Evolutionary conservation across 345 rosid species (phyloP), one percentile per base, ranked within the genome.

Genomic region (Anastatica hierochuntica): DNA sequence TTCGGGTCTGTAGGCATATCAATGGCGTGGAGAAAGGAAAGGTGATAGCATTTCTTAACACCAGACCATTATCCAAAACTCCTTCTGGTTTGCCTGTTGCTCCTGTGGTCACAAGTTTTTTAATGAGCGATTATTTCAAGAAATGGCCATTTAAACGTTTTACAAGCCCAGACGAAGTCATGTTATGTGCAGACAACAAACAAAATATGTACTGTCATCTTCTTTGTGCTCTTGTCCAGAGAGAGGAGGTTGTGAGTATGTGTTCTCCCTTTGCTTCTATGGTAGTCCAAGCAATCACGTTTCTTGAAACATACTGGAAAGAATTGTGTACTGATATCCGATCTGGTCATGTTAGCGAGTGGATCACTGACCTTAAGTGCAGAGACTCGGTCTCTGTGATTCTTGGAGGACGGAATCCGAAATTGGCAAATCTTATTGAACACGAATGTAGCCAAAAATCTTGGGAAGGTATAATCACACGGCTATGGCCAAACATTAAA

Each of bases 391-490:
- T n/a, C n/a, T n/a, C n/a, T n/a, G n/a, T n/a, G n/a, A n/a, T n/a
- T n/a, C n/a, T n/a, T n/a, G n/a, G n/a, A n/a, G n/a, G n/a, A n/a
- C n/a, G n/a, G n/a, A n/a, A n/a, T n/a, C n/a, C n/a, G n/a, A n/a
- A n/a, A n/a, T n/a, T n/a, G n/a, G n/a, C n/a, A n/a, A n/a, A n/a
- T n/a, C n/a, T n/a, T n/a, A n/a, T n/a, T n/a, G n/a, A 46, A 46
- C 15, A 13, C 1, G 34, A 6, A 23, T 46, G 51, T 4, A 46
- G 33, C 16, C 3, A 45, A 1, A 44, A 56, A 23, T 73, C 95
- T 9, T 85, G 95, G 87, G 79, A 78, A 53, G 90, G 84, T 43
- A 78, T 85, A 30, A 70, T 85, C 11, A 72, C 53, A 64, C 79
- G 58, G 56, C 61, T 85, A 13, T 82, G 90, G 85, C 90, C 87